Evolutionary conservation across 768 basidiomycete genomes (phyloP).

Genomic region (Ramaria rubella): DNA sequence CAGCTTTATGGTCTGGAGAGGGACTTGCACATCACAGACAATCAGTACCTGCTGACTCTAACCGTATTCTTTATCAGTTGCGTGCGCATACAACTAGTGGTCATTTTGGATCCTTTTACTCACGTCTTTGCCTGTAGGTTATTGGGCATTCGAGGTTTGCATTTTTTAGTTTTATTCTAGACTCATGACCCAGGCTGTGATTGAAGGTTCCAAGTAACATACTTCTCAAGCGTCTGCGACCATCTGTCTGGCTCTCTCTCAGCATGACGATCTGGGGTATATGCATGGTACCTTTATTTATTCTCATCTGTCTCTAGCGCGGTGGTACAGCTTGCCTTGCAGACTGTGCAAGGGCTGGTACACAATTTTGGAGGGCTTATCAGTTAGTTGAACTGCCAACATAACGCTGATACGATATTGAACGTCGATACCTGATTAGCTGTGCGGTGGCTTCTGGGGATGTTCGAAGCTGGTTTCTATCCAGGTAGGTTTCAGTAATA

Average conservation of each 20-base stretch:
- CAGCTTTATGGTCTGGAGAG: conserved; percentile 54
- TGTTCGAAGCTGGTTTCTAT: conserved; percentile 47
- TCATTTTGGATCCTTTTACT: background rate
- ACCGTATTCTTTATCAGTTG: conserved; percentile 74
- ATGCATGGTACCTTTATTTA: conserved; percentile 38
- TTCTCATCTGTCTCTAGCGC: conserved; percentile 38
- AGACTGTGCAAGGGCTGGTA: conserved; percentile 62
- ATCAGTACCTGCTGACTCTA: conserved; percentile 59
- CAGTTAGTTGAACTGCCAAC: conserved; percentile 31
- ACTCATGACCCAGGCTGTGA: background rate
- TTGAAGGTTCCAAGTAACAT: conserved; percentile 57
- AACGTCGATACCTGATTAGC: background rate
- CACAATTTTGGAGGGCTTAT: conserved; percentile 54
- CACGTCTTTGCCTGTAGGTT: background rate
- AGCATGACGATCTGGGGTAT: conserved; percentile 38
- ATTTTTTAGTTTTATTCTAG: background rate
- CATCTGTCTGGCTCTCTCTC: conserved; percentile 56
- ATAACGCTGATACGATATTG: background rate
- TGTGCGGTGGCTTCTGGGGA: conserved; percentile 39
- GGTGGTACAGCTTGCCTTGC: background rate
- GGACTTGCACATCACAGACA: conserved; percentile 53
- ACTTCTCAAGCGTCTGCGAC: conserved; percentile 49
- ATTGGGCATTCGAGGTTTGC: conserved; percentile 58
- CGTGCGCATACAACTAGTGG: background rate
- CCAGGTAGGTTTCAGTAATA: conserved; percentile 50